phyloP scores from a whole-genome alignment of 148 eudicot species.

The Heliosperma pusillum region DNA sequence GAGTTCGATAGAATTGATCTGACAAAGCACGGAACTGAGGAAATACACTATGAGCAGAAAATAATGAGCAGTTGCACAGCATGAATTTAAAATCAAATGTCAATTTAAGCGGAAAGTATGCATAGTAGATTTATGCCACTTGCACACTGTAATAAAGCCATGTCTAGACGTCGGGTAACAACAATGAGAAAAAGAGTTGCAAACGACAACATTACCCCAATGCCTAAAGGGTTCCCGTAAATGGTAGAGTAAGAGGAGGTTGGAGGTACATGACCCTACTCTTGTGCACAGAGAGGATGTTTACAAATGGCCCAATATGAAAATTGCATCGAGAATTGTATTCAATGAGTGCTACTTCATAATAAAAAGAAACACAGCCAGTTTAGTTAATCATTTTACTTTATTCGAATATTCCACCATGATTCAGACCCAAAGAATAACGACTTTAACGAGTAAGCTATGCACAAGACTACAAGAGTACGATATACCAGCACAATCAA shows the following conservation, averaged over 20 bases:
- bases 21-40: conserved; percentile 86
- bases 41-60: conserved; percentile 17
- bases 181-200: no score
- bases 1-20: conserved; percentile 82
- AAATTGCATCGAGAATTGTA: no score
- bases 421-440: not conserved
- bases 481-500: not conserved
- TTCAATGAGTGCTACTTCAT: not conserved
- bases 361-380: not conserved
- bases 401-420: not conserved
- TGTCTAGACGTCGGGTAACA: not conserved
- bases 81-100: not conserved
- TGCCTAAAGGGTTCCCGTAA: not conserved
- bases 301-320: no score
- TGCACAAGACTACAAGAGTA: not conserved
- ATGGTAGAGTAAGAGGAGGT: not conserved
- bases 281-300: not conserved
- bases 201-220: not conserved
- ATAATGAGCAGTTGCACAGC: not conserved
- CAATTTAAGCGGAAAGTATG: not conserved
- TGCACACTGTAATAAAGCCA: not conserved
- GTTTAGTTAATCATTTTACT: not conserved
- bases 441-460: not conserved
- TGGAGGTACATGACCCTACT: not conserved
- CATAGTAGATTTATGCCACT: no score